Evolutionary conservation across 1,139 yeast genomes (phyloP).

Genomic region (Arxiozyma heterogenica): DNA sequence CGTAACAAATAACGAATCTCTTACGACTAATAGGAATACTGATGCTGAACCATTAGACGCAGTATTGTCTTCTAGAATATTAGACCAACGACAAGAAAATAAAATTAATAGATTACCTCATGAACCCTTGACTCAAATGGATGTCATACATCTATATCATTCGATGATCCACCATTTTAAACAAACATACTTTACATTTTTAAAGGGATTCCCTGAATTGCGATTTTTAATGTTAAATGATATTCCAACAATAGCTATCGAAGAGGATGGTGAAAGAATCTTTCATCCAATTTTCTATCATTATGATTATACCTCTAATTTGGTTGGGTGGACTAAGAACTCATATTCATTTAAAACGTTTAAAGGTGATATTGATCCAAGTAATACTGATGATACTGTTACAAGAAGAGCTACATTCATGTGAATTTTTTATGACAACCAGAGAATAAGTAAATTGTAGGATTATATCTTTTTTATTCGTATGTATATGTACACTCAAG

Average conservation of each 20-base stretch:
- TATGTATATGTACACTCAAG: not conserved
- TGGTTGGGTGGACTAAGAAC: constrained; percentile 25
- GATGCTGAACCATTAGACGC: constrained; percentile 1
- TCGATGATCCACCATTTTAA: constrained; percentile 34
- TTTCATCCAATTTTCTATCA: constrained; percentile 32
- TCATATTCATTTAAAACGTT: constrained; percentile 8
- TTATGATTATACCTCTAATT: constrained; percentile 26
- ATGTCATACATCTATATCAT: constrained; percentile 31
- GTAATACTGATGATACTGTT: constrained; percentile 13
- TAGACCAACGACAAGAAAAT: constrained; percentile 9
- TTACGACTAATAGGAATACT: not conserved
- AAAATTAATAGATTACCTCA: constrained; percentile 20
- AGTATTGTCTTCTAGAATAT: constrained; percentile 5
- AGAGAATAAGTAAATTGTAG: not conserved
- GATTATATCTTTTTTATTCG: not conserved
- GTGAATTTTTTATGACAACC: not conserved
- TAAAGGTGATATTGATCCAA: constrained; percentile 1
- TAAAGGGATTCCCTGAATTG: constrained; percentile 29
- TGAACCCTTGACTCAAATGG: constrained; percentile 27
- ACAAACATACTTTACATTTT: constrained; percentile 31
- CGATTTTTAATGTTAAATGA: constrained; percentile 35
- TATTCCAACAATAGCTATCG: constrained; percentile 32
- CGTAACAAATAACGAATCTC: constrained; percentile 1
- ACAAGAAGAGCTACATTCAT: constrained; percentile 18
- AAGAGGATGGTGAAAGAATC: constrained; percentile 22